A percentile compares a stretch with the other conserved stretches of the same genome.
Evolutionary conservation across 805 yeast genomes (phyloP).

Genomic region (Danielia oregonensis): DNA sequence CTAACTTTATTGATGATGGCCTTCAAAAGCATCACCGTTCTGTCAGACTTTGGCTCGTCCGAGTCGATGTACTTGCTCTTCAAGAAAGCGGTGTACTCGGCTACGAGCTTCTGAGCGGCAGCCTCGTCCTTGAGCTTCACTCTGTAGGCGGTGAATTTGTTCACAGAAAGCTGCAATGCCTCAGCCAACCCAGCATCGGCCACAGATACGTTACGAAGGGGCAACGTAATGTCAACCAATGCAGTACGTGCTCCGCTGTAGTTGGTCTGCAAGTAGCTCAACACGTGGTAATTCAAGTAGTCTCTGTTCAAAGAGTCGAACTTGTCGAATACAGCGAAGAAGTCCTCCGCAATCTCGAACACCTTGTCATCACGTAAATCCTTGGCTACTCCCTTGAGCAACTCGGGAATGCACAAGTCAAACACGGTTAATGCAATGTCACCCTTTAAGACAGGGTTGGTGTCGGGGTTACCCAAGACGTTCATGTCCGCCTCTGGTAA

Average conservation of each 20-base stretch:
- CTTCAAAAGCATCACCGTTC: conserved; percentile 29
- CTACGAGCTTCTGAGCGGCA: conserved; percentile 30
- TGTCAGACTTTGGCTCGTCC: conserved; percentile 19
- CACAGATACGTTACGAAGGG: conserved; percentile 52
- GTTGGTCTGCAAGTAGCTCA: conserved; percentile 47
- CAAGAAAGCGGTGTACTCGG: conserved; percentile 22
- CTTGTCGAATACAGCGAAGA: conserved; percentile 59
- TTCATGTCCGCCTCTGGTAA: conserved; percentile 86
- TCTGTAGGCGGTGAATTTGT: conserved; percentile 62
- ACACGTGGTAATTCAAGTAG: conserved; percentile 62
- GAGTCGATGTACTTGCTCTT: conserved; percentile 23
- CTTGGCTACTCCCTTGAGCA: conserved; percentile 23
- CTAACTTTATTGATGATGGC: conserved; percentile 40
- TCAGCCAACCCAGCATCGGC: conserved; percentile 48
- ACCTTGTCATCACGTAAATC: conserved; percentile 37
- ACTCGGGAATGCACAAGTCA: conserved; percentile 32
- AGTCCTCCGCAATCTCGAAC: conserved; percentile 34
- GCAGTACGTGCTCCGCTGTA: conserved; percentile 39
- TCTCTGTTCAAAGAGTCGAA: conserved; percentile 68
- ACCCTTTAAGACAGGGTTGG: conserved; percentile 66
- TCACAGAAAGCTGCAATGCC: conserved; percentile 64
- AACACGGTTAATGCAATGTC: conserved; percentile 43
- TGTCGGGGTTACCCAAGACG: conserved; percentile 80
- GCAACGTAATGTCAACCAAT: conserved; percentile 57
- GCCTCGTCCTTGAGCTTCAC: conserved; percentile 34